Evolutionary conservation across 1,139 yeast genomes (phyloP).

Genomic region (Taphrina betulina): DNA sequence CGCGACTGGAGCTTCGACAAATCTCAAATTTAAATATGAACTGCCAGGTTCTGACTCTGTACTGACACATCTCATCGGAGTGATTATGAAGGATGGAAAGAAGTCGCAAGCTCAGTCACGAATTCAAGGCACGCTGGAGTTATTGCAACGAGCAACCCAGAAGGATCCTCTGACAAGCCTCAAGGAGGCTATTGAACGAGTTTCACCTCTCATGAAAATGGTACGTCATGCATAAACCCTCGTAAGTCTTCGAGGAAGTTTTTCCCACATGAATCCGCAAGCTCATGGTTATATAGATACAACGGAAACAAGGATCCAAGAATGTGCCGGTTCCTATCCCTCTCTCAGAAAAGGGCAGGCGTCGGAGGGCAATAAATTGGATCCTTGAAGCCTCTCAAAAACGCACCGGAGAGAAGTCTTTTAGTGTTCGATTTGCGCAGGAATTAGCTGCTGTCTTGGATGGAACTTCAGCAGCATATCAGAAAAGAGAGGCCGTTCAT

Average conservation of each 20-base stretch:
- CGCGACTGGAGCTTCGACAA: constrained; percentile 28
- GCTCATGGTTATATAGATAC: constrained; percentile 12
- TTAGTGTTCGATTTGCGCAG: constrained; percentile 33
- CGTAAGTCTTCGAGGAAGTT: constrained; percentile 14
- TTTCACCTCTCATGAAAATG: constrained; percentile 83
- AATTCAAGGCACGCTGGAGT: constrained; percentile 71
- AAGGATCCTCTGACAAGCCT: constrained; percentile 74
- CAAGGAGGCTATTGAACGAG: constrained; percentile 69
- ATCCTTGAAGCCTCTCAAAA: constrained; percentile 46
- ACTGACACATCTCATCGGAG: constrained; percentile 72
- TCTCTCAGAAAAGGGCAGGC: constrained; percentile 74
- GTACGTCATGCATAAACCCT: constrained; percentile 23
- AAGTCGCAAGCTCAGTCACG: constrained; percentile 76
- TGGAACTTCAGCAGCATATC: constrained; percentile 33
- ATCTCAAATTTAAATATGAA: constrained; percentile 18
- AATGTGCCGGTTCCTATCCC: constrained; percentile 71
- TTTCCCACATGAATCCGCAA: neutral
- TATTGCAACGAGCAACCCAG: constrained; percentile 54
- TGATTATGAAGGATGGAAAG: constrained; percentile 91
- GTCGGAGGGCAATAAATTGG: constrained; percentile 87
- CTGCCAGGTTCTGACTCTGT: constrained; percentile 64
- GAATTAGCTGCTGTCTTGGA: constrained; percentile 34
- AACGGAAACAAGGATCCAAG: constrained; percentile 35
- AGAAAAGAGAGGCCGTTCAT: constrained; percentile 31
- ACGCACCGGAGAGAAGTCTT: constrained; percentile 27